A percentile compares a stretch with the other conserved stretches of the same genome.
phyloP scores from a whole-genome alignment of 495 filamentous ascomycete species.

The Xylaria curta region DNA sequence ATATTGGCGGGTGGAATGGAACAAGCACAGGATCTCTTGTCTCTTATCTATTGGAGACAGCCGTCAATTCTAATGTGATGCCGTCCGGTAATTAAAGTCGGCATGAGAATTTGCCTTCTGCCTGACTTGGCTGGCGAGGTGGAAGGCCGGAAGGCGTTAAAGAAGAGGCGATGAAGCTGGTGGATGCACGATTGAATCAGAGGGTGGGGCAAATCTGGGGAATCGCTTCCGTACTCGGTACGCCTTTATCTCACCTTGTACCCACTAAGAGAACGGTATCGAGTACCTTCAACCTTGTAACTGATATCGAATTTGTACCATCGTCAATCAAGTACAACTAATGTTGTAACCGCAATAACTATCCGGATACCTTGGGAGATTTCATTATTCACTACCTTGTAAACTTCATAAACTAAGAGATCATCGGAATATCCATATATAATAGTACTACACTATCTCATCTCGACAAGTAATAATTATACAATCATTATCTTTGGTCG shows the following conservation, averaged over 20 bases:
- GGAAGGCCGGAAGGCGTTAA: neutral
- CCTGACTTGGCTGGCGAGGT: neutral
- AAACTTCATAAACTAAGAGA: too few species aligned
- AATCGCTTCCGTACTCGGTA: conserved; percentile 9
- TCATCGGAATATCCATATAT: neutral
- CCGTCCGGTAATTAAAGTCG: neutral
- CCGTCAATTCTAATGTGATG: neutral
- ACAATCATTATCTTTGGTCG: neutral
- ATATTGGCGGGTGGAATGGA: conserved; percentile 19
- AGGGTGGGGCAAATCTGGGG: conserved; percentile 17
- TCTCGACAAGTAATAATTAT: neutral
- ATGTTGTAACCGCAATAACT: too few species aligned
- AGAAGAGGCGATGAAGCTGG: neutral
- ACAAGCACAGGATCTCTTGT: neutral
- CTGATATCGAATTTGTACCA: neutral
- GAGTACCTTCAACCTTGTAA: neutral
- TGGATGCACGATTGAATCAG: conserved; percentile 5
- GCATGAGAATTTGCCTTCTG: neutral
- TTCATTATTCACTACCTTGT: too few species aligned
- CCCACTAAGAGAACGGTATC: neutral
- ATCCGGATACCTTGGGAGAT: too few species aligned
- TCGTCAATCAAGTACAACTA: too few species aligned
- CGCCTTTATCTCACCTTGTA: neutral
- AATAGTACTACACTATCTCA: neutral
- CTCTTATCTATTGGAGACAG: neutral